Percentiles rank a stretch among this genome's conserved stretches.
Evolutionary conservation across 179 eudicot species (phyloP).

Genomic region (Patellifolia procumbens): DNA sequence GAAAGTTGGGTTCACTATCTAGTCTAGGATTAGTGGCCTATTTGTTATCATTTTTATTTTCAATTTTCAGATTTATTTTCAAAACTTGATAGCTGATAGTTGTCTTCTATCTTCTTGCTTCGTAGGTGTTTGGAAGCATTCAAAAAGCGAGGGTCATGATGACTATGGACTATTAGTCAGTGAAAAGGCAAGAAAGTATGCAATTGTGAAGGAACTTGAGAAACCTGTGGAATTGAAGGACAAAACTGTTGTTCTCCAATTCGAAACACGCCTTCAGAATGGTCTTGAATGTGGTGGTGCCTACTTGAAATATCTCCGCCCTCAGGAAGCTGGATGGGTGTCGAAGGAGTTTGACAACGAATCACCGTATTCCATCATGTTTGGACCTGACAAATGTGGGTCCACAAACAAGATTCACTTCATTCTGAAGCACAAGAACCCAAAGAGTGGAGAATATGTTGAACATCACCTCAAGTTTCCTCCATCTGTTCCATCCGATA

Average conservation of each 20-base stretch:
- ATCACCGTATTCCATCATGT: conserved; percentile 87
- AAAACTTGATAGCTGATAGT: too few relatives aligned
- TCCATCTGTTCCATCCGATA: conserved; percentile 84
- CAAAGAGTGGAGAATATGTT: conserved; percentile 71
- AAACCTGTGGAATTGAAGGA: conserved; percentile 61
- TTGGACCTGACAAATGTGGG: conserved; percentile 96
- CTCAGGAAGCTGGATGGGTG: conserved; percentile 80
- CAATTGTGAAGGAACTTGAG: conserved; percentile 83
- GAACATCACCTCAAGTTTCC: conserved; percentile 88
- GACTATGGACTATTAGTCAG: conserved; percentile 91
- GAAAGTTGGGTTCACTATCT: neutral
- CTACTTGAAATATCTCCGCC: conserved; percentile 80
- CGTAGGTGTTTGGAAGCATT: conserved; percentile 81
- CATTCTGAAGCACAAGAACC: conserved; percentile 85
- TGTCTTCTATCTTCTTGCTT: neutral
- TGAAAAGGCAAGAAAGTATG: conserved; percentile 82
- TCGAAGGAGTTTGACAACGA: conserved; percentile 80
- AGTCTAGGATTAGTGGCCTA: neutral
- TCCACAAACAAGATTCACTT: conserved; percentile 91
- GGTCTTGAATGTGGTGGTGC: conserved; percentile 98
- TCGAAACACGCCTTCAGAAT: conserved; percentile 73
- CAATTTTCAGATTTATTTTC: too few relatives aligned
- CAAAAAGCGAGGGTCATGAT: conserved; percentile 86
- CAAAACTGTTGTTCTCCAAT: conserved; percentile 68
- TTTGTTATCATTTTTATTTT: too few relatives aligned